Conservation (phyloP, 768 basidiomycete genomes). For the Mycena latifolia region DNA sequence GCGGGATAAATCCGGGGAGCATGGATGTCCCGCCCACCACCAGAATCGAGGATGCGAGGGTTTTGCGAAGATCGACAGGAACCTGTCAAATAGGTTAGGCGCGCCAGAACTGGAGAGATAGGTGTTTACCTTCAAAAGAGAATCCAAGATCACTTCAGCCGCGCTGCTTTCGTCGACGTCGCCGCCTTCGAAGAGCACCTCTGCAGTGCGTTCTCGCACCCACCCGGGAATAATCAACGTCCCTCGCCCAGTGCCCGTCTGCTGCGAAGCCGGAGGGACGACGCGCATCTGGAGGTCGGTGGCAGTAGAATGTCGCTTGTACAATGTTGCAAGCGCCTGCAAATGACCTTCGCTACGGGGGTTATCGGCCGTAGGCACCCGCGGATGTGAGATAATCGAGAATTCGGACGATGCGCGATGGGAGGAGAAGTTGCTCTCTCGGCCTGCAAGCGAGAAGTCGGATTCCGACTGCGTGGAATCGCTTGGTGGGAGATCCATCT, state of each 20-base stretch:
- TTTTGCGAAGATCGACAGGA: conserved; percentile 90
- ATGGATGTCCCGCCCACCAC: conserved; percentile 91
- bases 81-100: conserved; percentile 61
- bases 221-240: conserved; percentile 93
- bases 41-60: conserved; percentile 86
- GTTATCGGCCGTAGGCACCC: conserved; percentile 46
- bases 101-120: background rate
- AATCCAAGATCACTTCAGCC: conserved; percentile 84
- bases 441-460: conserved; percentile 67
- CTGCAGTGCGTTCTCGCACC: conserved; percentile 92
- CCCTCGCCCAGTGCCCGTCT: conserved; percentile 78
- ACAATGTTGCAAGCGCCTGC: conserved; percentile 77
- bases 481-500: conserved; percentile 58
- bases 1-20: conserved; percentile 93
- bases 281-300: conserved; percentile 80
- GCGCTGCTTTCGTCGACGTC: conserved; percentile 91
- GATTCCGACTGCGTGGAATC: conserved; percentile 77
- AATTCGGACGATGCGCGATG: conserved; percentile 70
- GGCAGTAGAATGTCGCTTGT: conserved; percentile 82
- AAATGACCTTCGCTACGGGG: conserved; percentile 62
- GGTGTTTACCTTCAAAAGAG: conserved; percentile 78
- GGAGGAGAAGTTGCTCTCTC: conserved; percentile 63
- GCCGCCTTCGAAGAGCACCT: conserved; percentile 90
- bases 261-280: conserved; percentile 73
- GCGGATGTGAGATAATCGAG: conserved; percentile 63